A percentile compares a stretch with the other conserved stretches of the same genome.
phyloP scores from a whole-genome alignment of 2,329 filamentous ascomycete species.

The Talaromyces sp. region DNA sequence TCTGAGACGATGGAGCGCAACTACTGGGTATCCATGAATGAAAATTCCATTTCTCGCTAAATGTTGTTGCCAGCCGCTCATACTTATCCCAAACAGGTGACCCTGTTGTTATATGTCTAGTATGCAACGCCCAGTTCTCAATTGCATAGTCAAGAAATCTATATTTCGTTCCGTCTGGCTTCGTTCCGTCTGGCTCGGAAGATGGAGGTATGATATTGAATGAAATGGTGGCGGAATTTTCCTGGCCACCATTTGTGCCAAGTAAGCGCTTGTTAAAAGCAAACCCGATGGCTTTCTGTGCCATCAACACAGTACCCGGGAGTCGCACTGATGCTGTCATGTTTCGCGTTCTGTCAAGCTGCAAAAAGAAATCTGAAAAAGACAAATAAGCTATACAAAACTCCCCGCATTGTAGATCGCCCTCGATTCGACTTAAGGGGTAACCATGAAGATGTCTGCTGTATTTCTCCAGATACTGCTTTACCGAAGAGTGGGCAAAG shows the following conservation, averaged over 20 bases:
- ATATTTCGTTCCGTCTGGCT: not conserved
- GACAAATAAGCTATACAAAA: not conserved
- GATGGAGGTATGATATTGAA: not conserved
- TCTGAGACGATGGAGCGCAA: not conserved
- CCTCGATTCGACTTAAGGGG: not conserved
- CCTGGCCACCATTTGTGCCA: too few relatives aligned
- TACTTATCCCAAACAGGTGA: not conserved
- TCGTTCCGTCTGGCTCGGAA: not conserved
- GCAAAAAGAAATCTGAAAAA: not conserved
- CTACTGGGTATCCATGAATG: not conserved
- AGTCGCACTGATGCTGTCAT: not conserved
- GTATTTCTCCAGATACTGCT: not conserved
- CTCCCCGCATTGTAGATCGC: not conserved
- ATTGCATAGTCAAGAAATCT: not conserved
- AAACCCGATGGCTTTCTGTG: not conserved
- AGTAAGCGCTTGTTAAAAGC: too few relatives aligned
- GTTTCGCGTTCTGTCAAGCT: not conserved
- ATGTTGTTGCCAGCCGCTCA: not conserved
- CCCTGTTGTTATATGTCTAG: not conserved
- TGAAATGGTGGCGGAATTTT: too few relatives aligned
- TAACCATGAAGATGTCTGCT: not conserved
- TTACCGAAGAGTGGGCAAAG: not conserved
- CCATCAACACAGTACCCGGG: not conserved
- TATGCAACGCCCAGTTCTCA: not conserved
- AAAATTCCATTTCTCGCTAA: not conserved